Percentiles rank a stretch among this genome's conserved stretches.
These are phyloP conservation scores for Yarrowia alimentaria DNA, from an alignment of 805 yeast species.

Conservation along the genomic window DNA sequence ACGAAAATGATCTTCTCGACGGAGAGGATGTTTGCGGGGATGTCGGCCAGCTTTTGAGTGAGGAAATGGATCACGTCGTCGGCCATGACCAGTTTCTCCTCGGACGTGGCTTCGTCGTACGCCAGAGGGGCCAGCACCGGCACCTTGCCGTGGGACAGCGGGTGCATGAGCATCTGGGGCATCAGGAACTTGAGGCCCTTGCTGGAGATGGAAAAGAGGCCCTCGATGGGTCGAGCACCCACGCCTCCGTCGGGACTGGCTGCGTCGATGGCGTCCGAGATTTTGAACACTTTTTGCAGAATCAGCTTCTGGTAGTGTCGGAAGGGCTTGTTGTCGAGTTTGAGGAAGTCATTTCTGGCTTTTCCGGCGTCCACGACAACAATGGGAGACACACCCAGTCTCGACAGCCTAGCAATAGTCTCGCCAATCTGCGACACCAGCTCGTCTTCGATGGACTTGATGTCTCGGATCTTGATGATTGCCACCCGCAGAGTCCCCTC, in stretches of 20 bases:
- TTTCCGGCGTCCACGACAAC: constrained; percentile 54
- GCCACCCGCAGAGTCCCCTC: constrained; percentile 48
- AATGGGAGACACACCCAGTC: constrained; percentile 73
- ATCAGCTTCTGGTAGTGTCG: constrained; percentile 36
- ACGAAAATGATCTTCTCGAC: constrained; percentile 80
- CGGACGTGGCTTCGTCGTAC: constrained; percentile 54
- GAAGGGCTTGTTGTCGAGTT: constrained; percentile 33
- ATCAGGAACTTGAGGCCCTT: constrained; percentile 35
- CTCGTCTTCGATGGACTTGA: constrained; percentile 32
- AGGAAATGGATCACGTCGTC: constrained; percentile 46
- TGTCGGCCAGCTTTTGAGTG: constrained; percentile 40
- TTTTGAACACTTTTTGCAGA: constrained; percentile 30
- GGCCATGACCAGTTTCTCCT: constrained; percentile 43
- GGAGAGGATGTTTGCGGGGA: constrained; percentile 39
- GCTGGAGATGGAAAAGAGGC: constrained; percentile 41
- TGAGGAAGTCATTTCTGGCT: constrained; percentile 35
- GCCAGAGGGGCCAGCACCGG: constrained; percentile 64
- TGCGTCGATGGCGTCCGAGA: constrained; percentile 31
- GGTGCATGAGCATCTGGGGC: constrained; percentile 45
- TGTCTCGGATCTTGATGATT: constrained; percentile 50
- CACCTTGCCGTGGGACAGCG: constrained; percentile 46
- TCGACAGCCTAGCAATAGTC: constrained; percentile 54
- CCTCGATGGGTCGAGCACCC: constrained; percentile 40
- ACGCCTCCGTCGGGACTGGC: constrained; percentile 30
- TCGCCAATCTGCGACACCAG: constrained; percentile 47